phyloP scores from a whole-genome alignment of 2,329 filamentous ascomycete genomes.

The Colletotrichum agaves region DNA sequence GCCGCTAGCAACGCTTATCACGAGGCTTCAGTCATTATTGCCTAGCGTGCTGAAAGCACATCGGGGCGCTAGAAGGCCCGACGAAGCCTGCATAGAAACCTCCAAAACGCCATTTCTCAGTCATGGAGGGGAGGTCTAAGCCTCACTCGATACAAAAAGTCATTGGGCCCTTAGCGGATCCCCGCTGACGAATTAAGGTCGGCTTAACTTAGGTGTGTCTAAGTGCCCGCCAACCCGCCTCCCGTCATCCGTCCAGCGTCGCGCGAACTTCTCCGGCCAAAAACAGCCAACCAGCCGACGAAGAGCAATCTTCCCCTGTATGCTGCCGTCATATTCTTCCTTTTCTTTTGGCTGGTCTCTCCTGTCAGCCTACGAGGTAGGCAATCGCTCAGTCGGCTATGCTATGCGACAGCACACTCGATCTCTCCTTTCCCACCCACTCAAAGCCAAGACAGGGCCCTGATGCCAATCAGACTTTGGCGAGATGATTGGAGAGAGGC shows the following conservation, averaged over 20 bases:
- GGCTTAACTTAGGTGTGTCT: not conserved
- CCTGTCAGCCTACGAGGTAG: not conserved
- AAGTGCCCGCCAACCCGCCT: slow-evolving; percentile 18
- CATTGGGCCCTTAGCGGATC: slow-evolving; percentile 27
- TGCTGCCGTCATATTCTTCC: slow-evolving; percentile 21
- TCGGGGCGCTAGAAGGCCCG: slow-evolving; percentile 37
- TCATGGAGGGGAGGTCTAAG: slow-evolving; percentile 30
- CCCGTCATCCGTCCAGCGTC: slow-evolving; percentile 20
- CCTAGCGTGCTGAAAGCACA: slow-evolving; percentile 24
- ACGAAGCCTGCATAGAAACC: slow-evolving; percentile 36
- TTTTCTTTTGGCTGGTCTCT: not conserved
- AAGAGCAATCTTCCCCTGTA: not conserved
- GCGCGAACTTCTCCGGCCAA: slow-evolving; percentile 24
- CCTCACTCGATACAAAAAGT: slow-evolving; percentile 37
- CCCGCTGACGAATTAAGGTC: slow-evolving; percentile 26
- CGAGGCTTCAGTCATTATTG: slow-evolving; percentile 5
- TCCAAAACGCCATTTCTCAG: slow-evolving; percentile 20
- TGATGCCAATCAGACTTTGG: slow-evolving; percentile 18
- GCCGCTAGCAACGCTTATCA: slow-evolving; percentile 1
- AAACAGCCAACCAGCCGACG: slow-evolving; percentile 16
- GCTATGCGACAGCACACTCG: too few species aligned
- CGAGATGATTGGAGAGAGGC: slow-evolving; percentile 7
- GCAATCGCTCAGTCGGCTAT: too few species aligned
- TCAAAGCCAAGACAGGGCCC: slow-evolving; percentile 9
- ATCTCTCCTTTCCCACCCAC: slow-evolving; percentile 1